phyloP scores from a whole-genome alignment of 139 green algal genomes.

The Ettlia oleoabundans region DNA sequence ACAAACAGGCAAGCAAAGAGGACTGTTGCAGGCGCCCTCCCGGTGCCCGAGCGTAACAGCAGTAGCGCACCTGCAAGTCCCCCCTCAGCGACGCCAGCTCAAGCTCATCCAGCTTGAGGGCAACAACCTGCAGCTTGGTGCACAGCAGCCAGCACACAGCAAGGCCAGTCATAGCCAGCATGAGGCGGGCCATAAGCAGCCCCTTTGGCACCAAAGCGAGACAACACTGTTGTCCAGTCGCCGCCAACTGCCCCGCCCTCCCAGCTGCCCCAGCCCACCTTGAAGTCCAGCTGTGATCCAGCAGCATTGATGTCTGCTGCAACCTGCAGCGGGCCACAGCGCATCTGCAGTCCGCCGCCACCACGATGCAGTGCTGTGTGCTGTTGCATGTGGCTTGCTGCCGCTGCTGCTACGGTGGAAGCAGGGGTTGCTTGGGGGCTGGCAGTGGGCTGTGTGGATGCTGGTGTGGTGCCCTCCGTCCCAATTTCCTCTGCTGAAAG shows the following conservation, averaged over 20 bases:
- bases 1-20: too few relatives aligned
- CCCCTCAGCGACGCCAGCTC: conserved; percentile 87
- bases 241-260: neutral
- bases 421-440: neutral
- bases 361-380: neutral
- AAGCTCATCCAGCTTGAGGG: conserved; percentile 86
- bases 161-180: too few relatives aligned
- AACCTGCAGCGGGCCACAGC: conserved; percentile 56
- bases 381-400: neutral
- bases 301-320: conserved; percentile 38
- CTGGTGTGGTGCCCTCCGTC: neutral
- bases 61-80: conserved; percentile 47
- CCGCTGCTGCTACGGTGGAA: neutral
- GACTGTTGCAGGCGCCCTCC: too few relatives aligned
- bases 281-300: conserved; percentile 40
- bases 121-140: conserved; percentile 34
- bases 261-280: neutral
- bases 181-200: too few relatives aligned
- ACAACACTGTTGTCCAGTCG: neutral
- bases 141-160: too few relatives aligned
- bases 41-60: too few relatives aligned
- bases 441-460: neutral
- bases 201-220: too few relatives aligned
- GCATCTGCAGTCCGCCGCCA: conserved; percentile 55
- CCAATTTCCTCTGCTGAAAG: too few relatives aligned